Percentiles rank a stretch among this genome's conserved stretches.
Evolutionary conservation across 1,284 basidiomycete genomes (phyloP).

Genomic region (Exsudoporus floridanus): DNA sequence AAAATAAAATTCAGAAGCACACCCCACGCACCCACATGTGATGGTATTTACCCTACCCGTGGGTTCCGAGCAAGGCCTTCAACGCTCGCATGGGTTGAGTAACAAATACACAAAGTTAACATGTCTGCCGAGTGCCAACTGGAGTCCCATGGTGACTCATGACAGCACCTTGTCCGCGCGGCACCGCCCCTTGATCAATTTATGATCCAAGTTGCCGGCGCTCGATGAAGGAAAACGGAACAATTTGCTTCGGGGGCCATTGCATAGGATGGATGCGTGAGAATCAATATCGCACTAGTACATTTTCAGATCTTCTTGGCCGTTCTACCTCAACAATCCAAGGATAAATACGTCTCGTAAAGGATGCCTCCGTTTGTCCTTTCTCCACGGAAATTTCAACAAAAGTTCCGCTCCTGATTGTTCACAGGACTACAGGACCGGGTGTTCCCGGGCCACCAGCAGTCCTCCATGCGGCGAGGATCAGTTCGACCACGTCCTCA

Average conservation of each 20-base stretch:
- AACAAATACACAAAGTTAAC: not conserved
- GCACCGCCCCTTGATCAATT: constrained; percentile 6
- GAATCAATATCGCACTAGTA: not conserved
- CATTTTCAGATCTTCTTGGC: not conserved
- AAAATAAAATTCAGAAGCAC: not conserved
- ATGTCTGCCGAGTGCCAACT: not conserved
- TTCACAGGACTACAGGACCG: constrained; percentile 46
- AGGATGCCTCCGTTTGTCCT: not conserved
- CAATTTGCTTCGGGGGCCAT: not conserved
- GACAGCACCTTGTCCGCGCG: not conserved
- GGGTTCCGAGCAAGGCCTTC: not conserved
- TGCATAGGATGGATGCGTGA: constrained; percentile 8
- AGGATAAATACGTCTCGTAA: constrained; percentile 10
- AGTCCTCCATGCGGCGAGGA: constrained; percentile 84
- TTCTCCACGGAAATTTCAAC: not conserved
- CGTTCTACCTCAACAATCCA: constrained; percentile 2
- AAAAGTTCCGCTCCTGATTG: constrained; percentile 17
- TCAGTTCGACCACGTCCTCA: constrained; percentile 78
- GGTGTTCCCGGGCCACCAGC: constrained; percentile 68
- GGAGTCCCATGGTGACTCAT: constrained; percentile 11
- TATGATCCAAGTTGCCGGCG: constrained; percentile 1
- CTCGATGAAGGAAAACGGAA: not conserved
- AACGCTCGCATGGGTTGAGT: not conserved
- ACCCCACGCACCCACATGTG: not conserved
- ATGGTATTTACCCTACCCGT: not conserved